A percentile compares a stretch with the other conserved stretches of the same genome.
Conservation (phyloP, 2,329 filamentous ascomycete species). For the Neoarthrinium moseri region DNA sequence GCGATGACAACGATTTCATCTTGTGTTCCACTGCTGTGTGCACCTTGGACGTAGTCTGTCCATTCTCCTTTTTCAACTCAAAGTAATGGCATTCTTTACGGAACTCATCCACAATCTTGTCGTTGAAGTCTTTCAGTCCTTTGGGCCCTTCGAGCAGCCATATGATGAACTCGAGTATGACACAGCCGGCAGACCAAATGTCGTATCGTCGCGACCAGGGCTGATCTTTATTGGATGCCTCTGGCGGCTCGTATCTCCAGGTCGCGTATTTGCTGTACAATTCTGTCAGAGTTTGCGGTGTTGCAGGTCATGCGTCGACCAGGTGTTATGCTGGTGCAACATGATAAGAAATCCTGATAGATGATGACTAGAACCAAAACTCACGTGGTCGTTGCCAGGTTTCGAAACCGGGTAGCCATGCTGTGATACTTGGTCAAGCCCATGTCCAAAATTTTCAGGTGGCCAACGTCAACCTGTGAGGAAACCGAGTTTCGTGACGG, state of each 20-base stretch:
- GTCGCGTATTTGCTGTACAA: background rate
- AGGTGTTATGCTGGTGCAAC: too few species aligned
- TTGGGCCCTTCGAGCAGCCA: constrained; percentile 10
- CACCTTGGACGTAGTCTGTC: too few species aligned
- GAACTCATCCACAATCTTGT: too few species aligned
- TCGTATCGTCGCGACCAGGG: constrained; percentile 13
- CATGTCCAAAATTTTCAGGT: constrained; percentile 17
- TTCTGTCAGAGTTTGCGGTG: background rate
- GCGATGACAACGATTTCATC: too few species aligned
- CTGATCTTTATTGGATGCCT: background rate
- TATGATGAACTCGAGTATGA: constrained; percentile 11
- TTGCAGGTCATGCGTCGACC: too few species aligned
- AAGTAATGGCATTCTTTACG: too few species aligned
- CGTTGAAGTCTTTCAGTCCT: background rate
- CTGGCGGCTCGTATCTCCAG: constrained; percentile 11
- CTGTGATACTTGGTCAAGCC: constrained; percentile 15
- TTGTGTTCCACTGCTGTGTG: too few species aligned
- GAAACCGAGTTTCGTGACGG: background rate
- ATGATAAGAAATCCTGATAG: too few species aligned
- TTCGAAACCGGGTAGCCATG: too few species aligned
- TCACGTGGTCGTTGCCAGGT: too few species aligned
- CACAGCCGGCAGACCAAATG: constrained; percentile 15
- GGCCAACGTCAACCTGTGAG: background rate
- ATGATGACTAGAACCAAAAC: too few species aligned
- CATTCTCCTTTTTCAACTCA: too few species aligned